phyloP scores from a whole-genome alignment of 495 filamentous ascomycete species.

The Cercophora newfieldiana region DNA sequence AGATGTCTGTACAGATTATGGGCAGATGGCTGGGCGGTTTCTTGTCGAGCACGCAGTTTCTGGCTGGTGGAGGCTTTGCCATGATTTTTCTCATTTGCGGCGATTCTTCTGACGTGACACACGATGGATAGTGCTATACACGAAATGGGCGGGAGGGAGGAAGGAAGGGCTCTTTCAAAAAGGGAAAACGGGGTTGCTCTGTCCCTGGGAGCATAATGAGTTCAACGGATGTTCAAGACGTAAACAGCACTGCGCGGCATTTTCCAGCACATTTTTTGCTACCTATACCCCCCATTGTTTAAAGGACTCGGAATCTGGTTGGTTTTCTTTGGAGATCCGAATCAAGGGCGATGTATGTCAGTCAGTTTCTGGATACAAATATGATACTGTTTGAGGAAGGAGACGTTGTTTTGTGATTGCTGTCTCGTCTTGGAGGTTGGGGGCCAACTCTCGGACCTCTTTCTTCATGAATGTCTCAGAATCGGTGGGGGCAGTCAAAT shows the following conservation, averaged over 20 bases:
- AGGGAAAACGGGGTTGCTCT: neutral
- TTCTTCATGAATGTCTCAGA: neutral
- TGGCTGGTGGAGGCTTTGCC: neutral
- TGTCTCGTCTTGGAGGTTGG: neutral
- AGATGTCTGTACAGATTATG: neutral
- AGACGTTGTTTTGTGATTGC: neutral
- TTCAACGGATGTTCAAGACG: neutral
- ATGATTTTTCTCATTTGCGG: neutral
- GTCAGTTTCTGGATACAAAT: neutral
- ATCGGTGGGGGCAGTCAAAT: neutral
- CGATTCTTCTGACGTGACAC: neutral
- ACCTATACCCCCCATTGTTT: constrained; percentile 23
- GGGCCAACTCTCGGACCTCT: neutral
- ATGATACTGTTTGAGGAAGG: neutral
- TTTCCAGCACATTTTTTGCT: constrained; percentile 8
- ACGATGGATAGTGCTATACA: neutral
- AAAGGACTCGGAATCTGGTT: constrained; percentile 7
- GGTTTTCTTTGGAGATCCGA: neutral
- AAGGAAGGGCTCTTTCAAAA: neutral
- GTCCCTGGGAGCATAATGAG: neutral
- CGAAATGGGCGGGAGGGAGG: neutral
- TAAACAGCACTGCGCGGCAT: constrained; percentile 2
- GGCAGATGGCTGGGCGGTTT: neutral
- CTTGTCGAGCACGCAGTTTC: constrained; percentile 4
- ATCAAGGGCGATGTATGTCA: neutral